Conservation (phyloP, 495 filamentous ascomycete genomes). For the Hyaloscypha bicolor region DNA sequence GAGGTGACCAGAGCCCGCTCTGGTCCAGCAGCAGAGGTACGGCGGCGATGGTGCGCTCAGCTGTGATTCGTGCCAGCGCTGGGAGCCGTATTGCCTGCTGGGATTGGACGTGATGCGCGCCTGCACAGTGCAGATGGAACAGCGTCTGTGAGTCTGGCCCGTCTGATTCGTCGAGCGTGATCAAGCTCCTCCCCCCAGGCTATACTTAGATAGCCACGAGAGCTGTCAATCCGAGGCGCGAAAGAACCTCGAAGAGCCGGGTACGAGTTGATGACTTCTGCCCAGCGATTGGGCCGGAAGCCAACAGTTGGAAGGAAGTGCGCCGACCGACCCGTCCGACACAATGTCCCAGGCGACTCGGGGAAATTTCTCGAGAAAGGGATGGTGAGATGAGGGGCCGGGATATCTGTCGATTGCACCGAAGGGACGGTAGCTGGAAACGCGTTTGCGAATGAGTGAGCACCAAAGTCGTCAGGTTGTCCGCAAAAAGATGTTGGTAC, state of each 20-base stretch:
- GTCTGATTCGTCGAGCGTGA: slow-evolving; percentile 11
- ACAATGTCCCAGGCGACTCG: not conserved
- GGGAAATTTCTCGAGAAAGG: slow-evolving; percentile 13
- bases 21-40: not conserved
- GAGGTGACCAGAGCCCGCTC: not conserved
- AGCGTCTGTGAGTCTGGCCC: slow-evolving; percentile 16
- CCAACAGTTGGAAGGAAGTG: slow-evolving; percentile 11
- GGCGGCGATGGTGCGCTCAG: slow-evolving; percentile 6
- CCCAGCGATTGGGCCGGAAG: slow-evolving; percentile 10
- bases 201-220: slow-evolving; percentile 28
- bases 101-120: slow-evolving; percentile 31
- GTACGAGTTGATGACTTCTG: not conserved
- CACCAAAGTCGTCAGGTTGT: slow-evolving; percentile 1
- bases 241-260: not conserved
- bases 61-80: slow-evolving; percentile 9
- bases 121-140: slow-evolving; percentile 21
- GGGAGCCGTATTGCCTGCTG: not conserved
- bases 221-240: slow-evolving; percentile 18
- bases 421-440: slow-evolving; percentile 25
- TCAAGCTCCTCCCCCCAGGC: slow-evolving; percentile 5
- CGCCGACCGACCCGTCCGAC: not conserved
- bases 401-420: slow-evolving; percentile 18
- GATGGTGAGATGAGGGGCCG: slow-evolving; percentile 7
- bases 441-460: slow-evolving; percentile 11
- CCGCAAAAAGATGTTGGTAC: slow-evolving; percentile 4